Percentiles rank a stretch among this genome's conserved stretches.
phyloP scores from a whole-genome alignment of 768 basidiomycete species.

The Mrakia frigida region DNA sequence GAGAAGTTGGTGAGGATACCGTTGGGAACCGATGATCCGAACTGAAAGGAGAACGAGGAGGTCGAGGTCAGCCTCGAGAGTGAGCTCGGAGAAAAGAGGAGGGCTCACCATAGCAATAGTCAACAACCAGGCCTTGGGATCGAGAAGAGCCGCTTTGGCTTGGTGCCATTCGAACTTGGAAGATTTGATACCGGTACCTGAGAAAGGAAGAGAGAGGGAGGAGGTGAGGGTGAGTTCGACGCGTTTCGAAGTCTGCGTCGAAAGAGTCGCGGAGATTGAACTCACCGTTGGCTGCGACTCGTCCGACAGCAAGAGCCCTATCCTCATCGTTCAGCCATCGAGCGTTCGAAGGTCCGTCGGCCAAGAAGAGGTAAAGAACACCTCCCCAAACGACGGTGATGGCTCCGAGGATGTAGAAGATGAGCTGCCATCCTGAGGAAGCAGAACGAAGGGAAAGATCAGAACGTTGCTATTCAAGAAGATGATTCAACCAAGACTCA shows the following conservation, averaged over 20 bases:
- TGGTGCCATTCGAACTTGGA: constrained; percentile 42
- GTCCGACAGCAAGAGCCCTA: constrained; percentile 42
- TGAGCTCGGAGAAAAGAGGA: too few relatives aligned
- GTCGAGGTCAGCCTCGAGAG: neutral
- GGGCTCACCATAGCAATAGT: constrained; percentile 40
- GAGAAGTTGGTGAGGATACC: constrained; percentile 45
- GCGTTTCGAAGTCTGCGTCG: neutral
- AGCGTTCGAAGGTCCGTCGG: constrained; percentile 43
- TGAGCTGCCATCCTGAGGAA: constrained; percentile 36
- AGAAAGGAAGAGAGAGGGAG: too few relatives aligned
- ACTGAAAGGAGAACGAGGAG: neutral
- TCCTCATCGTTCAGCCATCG: constrained; percentile 41
- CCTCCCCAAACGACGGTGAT: constrained; percentile 42
- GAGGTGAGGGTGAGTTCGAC: neutral
- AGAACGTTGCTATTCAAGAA: neutral
- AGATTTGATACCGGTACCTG: constrained; percentile 39
- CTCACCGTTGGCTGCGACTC: constrained; percentile 43
- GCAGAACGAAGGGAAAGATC: neutral
- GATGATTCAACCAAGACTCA: neutral
- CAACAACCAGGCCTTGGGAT: constrained; percentile 42
- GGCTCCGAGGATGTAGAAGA: constrained; percentile 43
- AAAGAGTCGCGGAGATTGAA: neutral
- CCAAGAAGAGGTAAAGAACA: constrained; percentile 44
- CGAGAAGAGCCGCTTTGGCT: constrained; percentile 38
- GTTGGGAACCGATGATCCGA: constrained; percentile 41